Evolutionary conservation across 2,329 filamentous ascomycete genomes (phyloP), one percentile per base, ranked within the genome.

Genomic region (Apiospora saccharicola): DNA sequence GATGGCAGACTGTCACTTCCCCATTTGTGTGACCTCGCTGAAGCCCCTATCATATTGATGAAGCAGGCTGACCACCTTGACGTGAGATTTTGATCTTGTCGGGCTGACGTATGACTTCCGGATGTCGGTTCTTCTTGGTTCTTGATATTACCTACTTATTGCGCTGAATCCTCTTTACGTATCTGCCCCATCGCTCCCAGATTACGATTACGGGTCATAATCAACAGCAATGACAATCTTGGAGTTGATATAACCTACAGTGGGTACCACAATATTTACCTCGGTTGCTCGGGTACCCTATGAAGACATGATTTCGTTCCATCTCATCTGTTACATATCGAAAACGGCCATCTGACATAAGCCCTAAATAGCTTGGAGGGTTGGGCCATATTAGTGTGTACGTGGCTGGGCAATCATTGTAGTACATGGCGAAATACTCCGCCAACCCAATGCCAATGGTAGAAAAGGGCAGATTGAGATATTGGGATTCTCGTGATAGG

Each of bases 261-360:
- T 26, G 24, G 24, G 57, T 64, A 19, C 4, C 30, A n/a, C 57
- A n/a, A 19, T 64, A 37, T n/a, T 4, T 37, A 37, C 19, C 16
- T 37, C 16, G 14, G 24, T 14, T 57, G 26, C 57, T 37, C 16
- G 14, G 24, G 24, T 57, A 30, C 57, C 57, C 37, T 64, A 6
- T 19, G 30, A n/a, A 34, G 34, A 41, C 0, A 64, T 3, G 22
- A 12, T 10, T 37, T 37, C 57, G 7, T n/a, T 37, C 30, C 3
- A 64, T 19, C 16, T 64, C 37, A 64, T 19, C 19, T 34, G 57
- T 37, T 64, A 19, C 37, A 41, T 37, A 13, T 19, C 57, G 30
- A 37, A 64, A n/a, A 8, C 30, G 57, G 19, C 2, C 30, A 64
- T 64, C 57, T 64, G 57, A 64, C 57, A 64, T 64, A 34, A 64